Evolutionary conservation across 2,329 filamentous ascomycete genomes (phyloP).

Genomic region (Botryotinia calthae): DNA sequence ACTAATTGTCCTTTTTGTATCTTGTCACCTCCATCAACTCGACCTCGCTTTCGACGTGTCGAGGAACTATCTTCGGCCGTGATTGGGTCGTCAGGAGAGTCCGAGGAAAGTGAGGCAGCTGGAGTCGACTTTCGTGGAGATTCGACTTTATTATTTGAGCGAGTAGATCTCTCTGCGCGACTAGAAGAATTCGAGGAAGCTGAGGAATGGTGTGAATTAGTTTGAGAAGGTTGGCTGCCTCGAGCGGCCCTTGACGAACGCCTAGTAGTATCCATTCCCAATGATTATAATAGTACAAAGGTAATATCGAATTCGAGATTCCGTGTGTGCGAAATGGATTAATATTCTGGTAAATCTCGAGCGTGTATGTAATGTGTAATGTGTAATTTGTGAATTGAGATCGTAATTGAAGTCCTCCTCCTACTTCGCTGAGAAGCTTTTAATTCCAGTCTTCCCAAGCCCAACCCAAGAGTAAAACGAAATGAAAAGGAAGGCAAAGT

Average conservation of each 20-base stretch:
- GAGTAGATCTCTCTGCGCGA: constrained; percentile 71
- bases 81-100: constrained; percentile 59
- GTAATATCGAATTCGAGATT: not conserved
- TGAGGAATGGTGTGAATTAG: constrained; percentile 73
- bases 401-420: constrained; percentile 23
- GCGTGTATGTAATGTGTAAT: constrained; percentile 14
- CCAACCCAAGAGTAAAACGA: constrained; percentile 4
- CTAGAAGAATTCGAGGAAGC: constrained; percentile 74
- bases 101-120: constrained; percentile 69
- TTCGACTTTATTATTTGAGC: constrained; percentile 68
- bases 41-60: constrained; percentile 75
- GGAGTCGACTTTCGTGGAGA: constrained; percentile 75
- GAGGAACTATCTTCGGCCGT: constrained; percentile 62
- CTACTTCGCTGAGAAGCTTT: constrained; percentile 20
- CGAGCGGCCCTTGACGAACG: constrained; percentile 91
- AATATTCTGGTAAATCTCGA: constrained; percentile 10
- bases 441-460: constrained; percentile 13
- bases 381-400: constrained; percentile 19
- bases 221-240: constrained; percentile 65
- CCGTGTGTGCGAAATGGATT: constrained; percentile 8
- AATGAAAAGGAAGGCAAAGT: constrained; percentile 14
- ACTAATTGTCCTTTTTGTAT: constrained; percentile 51
- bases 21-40: constrained; percentile 40
- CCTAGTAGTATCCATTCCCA: constrained; percentile 59
- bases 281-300: constrained; percentile 21